Percentiles rank a stretch among this genome's conserved stretches.
phyloP scores from a whole-genome alignment of 2,329 filamentous ascomycete species.

The Diplodia scrobiculata region DNA sequence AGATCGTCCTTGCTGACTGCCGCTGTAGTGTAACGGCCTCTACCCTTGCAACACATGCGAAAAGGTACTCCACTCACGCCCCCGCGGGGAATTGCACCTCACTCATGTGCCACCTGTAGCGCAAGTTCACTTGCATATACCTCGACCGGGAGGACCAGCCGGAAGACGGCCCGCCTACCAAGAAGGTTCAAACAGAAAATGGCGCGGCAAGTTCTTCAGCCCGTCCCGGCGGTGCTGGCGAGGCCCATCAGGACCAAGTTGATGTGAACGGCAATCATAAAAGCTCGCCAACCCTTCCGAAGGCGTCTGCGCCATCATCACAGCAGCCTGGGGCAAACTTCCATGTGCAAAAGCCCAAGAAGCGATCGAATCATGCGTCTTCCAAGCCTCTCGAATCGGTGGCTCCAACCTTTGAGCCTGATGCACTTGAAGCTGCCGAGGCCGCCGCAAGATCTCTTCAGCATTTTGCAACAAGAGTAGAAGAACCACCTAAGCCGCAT shows the following conservation, averaged over 20 bases:
- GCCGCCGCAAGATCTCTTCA: constrained; percentile 36
- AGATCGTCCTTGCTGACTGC: constrained; percentile 7
- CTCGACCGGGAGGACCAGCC: constrained; percentile 43
- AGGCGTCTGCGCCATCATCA: neutral
- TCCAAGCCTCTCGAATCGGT: constrained; percentile 2
- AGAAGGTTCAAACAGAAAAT: constrained; percentile 38
- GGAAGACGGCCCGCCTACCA: constrained; percentile 45
- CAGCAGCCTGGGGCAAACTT: neutral
- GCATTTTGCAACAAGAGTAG: constrained; percentile 34
- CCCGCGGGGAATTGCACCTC: neutral
- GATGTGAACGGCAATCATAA: constrained; percentile 1
- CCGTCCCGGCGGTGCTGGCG: neutral
- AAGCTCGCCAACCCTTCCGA: constrained; percentile 8
- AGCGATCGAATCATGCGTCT: neutral
- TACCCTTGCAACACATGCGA: constrained; percentile 61
- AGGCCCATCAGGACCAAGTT: neutral
- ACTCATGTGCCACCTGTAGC: constrained; percentile 33
- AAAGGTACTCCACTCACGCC: constrained; percentile 50
- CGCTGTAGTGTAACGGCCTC: constrained; percentile 59
- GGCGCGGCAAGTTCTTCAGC: neutral
- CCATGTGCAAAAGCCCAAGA: neutral
- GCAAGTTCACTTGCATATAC: constrained; percentile 47
- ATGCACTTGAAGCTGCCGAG: constrained; percentile 31
- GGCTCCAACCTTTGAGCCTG: constrained; percentile 34
- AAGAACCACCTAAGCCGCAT: constrained; percentile 36